phyloP scores from a whole-genome alignment of 2,329 filamentous ascomycete species.

The Epichloe coenophiala region DNA sequence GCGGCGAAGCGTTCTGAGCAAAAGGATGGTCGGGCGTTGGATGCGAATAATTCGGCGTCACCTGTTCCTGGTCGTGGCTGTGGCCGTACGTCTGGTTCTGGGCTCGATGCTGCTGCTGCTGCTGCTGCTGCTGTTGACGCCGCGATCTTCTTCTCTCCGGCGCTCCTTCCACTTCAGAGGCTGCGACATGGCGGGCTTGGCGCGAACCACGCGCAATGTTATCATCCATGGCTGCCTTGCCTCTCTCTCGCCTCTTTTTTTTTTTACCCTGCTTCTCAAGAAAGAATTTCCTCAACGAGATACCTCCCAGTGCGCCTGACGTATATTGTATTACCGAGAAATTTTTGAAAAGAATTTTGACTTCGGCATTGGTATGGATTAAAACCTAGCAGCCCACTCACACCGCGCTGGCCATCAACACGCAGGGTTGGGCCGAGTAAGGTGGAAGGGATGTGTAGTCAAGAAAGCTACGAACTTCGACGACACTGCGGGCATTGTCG shows the following conservation, averaged over 20 bases:
- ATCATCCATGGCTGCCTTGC: constrained; percentile 16
- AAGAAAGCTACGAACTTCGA: too few relatives aligned
- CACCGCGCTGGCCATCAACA: not conserved
- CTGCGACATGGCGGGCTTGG: constrained; percentile 16
- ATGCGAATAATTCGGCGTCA: constrained; percentile 9
- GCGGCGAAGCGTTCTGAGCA: constrained; percentile 8
- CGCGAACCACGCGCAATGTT: constrained; percentile 16
- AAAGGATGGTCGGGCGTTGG: constrained; percentile 7
- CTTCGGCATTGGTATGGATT: not conserved
- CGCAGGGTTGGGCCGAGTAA: too few relatives aligned
- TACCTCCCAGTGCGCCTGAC: too few relatives aligned
- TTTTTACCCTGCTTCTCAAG: not conserved
- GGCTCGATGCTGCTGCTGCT: constrained; percentile 3
- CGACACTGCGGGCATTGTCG: too few relatives aligned
- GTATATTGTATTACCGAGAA: too few relatives aligned
- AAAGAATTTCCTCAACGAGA: too few relatives aligned
- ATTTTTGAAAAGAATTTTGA: too few relatives aligned
- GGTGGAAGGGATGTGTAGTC: too few relatives aligned
- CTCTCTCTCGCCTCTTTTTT: not conserved
- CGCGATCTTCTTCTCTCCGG: not conserved
- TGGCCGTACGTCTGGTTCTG: constrained; percentile 4
- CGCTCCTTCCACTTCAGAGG: not conserved
- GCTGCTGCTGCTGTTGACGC: constrained; percentile 5
- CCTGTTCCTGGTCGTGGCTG: constrained; percentile 4
- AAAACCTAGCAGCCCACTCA: not conserved